phyloP scores from a whole-genome alignment of 192 early-diverging fungal species.

The Pilaira anomala region DNA sequence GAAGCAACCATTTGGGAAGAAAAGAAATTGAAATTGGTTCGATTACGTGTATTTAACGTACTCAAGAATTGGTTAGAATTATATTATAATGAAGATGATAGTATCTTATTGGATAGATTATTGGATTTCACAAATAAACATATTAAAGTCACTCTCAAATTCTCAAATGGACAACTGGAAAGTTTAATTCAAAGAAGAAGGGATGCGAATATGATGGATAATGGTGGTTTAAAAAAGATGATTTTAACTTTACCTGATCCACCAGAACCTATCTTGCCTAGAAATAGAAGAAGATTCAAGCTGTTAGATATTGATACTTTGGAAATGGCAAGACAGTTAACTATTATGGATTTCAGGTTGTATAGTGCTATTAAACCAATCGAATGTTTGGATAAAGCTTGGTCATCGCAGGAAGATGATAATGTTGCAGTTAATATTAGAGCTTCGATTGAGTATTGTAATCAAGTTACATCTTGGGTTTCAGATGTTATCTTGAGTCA shows the following conservation, averaged over 20 bases:
- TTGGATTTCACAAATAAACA: conserved; percentile 19
- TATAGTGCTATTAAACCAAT: conserved; percentile 79
- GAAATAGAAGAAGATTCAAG: conserved; percentile 66
- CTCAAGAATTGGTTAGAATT: conserved; percentile 93
- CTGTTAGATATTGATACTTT: conserved; percentile 86
- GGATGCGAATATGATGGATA: conserved; percentile 25
- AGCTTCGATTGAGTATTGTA: conserved; percentile 79
- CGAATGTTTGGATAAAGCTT: conserved; percentile 89
- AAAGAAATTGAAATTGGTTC: conserved; percentile 81
- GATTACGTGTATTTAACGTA: conserved; percentile 88
- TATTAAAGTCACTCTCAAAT: conserved; percentile 27
- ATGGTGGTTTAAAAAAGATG: conserved; percentile 57
- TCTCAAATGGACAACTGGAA: conserved; percentile 27
- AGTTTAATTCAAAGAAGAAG: conserved; percentile 27
- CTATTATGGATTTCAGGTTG: conserved; percentile 77
- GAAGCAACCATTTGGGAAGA: conserved; percentile 80
- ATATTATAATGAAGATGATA: conserved; percentile 78
- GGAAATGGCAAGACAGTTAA: conserved; percentile 92
- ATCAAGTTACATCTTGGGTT: conserved; percentile 84
- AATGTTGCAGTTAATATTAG: conserved; percentile 78
- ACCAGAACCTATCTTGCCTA: conserved; percentile 77
- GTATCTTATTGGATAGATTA: conserved; percentile 29
- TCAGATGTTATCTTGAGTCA: conserved; percentile 77
- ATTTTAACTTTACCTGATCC: conserved; percentile 58
- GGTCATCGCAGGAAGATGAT: conserved; percentile 64